phyloP scores from a whole-genome alignment of 1,284 basidiomycete species.

The Cryptococcus wingfieldii region DNA sequence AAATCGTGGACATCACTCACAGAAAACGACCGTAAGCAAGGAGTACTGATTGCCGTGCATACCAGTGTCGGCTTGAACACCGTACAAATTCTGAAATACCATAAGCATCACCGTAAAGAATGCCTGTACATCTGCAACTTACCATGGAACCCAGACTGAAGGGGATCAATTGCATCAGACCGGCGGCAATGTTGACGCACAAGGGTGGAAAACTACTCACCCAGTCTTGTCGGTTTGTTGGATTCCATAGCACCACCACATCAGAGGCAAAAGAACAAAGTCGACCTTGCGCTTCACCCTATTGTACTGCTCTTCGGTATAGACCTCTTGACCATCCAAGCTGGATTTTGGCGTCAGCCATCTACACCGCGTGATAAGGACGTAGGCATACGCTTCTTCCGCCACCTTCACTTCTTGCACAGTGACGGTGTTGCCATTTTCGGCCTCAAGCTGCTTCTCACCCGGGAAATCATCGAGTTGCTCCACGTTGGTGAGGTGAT shows the following conservation, averaged over 20 bases:
- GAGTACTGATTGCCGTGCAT: slow-evolving; percentile 38
- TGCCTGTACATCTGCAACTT: not conserved
- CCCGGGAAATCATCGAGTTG: slow-evolving; percentile 1
- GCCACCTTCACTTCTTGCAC: slow-evolving; percentile 13
- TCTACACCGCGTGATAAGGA: not conserved
- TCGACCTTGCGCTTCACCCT: slow-evolving; percentile 33
- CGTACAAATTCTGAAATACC: slow-evolving; percentile 28
- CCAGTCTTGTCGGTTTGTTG: slow-evolving; percentile 33
- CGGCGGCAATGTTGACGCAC: slow-evolving; percentile 3
- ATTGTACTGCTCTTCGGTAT: slow-evolving; percentile 26
- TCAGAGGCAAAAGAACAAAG: slow-evolving; percentile 25
- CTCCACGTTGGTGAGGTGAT: slow-evolving; percentile 5
- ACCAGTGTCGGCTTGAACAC: slow-evolving; percentile 29
- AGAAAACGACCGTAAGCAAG: slow-evolving; percentile 31
- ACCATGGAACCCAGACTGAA: slow-evolving; percentile 17
- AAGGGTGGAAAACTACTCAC: slow-evolving; percentile 9
- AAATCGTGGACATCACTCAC: slow-evolving; percentile 2
- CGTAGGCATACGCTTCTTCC: slow-evolving; percentile 13
- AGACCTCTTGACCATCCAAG: slow-evolving; percentile 34
- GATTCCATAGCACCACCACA: slow-evolving; percentile 40
- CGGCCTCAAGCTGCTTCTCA: slow-evolving; percentile 9
- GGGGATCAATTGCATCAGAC: not conserved
- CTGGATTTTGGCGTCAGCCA: slow-evolving; percentile 20
- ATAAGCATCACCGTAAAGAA: not conserved
- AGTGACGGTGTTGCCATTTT: slow-evolving; percentile 11